These are phyloP conservation scores for Hypoxylon sp. DNA, from an alignment of 2,329 filamentous ascomycete genomes.

Conservation along the genomic window DNA sequence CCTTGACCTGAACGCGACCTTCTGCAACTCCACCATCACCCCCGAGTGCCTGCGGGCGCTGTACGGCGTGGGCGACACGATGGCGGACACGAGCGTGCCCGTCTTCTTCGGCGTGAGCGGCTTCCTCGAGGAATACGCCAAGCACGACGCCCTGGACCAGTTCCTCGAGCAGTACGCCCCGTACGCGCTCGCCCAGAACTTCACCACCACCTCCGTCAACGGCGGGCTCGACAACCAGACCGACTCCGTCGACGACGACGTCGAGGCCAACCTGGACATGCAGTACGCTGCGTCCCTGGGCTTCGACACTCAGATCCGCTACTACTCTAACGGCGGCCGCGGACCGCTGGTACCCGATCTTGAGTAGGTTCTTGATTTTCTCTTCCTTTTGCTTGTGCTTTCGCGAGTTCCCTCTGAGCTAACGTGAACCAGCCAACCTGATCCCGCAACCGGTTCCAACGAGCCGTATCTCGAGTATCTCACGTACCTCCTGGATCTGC, in stretches of 20 bases:
- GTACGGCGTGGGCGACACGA: slow-evolving; percentile 56
- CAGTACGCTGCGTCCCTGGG: slow-evolving; percentile 62
- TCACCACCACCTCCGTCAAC: slow-evolving; percentile 64
- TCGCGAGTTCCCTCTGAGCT: slow-evolving; percentile 3
- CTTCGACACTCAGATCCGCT: slow-evolving; percentile 58
- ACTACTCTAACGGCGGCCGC: slow-evolving; percentile 63
- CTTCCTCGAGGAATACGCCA: slow-evolving; percentile 46
- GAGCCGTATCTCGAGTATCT: slow-evolving; percentile 43
- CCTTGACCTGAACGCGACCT: slow-evolving; percentile 35
- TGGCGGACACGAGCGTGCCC: slow-evolving; percentile 44
- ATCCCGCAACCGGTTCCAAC: slow-evolving; percentile 29
- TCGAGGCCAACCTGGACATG: slow-evolving; percentile 66
- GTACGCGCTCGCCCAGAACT: slow-evolving; percentile 59
- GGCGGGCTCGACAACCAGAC: slow-evolving; percentile 60
- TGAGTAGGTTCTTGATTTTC: slow-evolving; percentile 42
- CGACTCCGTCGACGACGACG: slow-evolving; percentile 49
- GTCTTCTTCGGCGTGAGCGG: slow-evolving; percentile 56
- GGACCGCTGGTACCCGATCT: slow-evolving; percentile 60
- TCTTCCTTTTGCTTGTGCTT: too few species aligned
- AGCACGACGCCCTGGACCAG: slow-evolving; percentile 50
- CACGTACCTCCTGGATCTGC: slow-evolving; percentile 38
- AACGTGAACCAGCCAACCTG: slow-evolving; percentile 34
- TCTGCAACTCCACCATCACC: slow-evolving; percentile 53
- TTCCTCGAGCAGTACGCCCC: slow-evolving; percentile 63
- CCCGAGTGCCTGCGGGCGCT: slow-evolving; percentile 58